phyloP scores from a whole-genome alignment of 257 asterid genomes.

The Primulina eburnea region DNA sequence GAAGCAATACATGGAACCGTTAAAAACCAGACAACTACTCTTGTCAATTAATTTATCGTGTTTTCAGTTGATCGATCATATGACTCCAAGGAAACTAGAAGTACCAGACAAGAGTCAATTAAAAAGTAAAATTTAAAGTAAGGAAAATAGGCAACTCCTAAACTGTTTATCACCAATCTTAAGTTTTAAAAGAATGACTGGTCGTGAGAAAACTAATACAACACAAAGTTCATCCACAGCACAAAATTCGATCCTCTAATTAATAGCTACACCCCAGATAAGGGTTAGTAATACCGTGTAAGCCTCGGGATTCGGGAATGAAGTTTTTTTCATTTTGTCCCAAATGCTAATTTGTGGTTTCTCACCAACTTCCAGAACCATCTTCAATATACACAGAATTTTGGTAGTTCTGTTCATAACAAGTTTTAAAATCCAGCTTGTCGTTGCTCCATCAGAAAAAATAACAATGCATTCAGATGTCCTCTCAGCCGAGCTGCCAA shows the following conservation, averaged over 20 bases:
- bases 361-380: slow-evolving; percentile 3
- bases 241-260: background rate
- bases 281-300: background rate
- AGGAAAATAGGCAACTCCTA: background rate
- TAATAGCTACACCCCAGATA: background rate
- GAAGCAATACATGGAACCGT: background rate
- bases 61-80: too few relatives aligned
- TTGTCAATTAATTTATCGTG: too few relatives aligned
- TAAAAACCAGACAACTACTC: too few relatives aligned
- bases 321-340: background rate
- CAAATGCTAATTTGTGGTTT: background rate
- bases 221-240: background rate
- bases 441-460: background rate
- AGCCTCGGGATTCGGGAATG: too few relatives aligned
- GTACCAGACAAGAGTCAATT: background rate
- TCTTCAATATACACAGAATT: background rate
- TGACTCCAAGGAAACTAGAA: background rate
- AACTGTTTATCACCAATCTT: background rate
- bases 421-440: slow-evolving; percentile 15
- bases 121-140: too few relatives aligned
- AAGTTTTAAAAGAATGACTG: background rate
- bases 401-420: background rate
- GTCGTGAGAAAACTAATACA: background rate
- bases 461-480: background rate
- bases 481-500: background rate